phyloP scores from a whole-genome alignment of 2,329 filamentous ascomycete species.

The Neopestalotiopsis rosae region DNA sequence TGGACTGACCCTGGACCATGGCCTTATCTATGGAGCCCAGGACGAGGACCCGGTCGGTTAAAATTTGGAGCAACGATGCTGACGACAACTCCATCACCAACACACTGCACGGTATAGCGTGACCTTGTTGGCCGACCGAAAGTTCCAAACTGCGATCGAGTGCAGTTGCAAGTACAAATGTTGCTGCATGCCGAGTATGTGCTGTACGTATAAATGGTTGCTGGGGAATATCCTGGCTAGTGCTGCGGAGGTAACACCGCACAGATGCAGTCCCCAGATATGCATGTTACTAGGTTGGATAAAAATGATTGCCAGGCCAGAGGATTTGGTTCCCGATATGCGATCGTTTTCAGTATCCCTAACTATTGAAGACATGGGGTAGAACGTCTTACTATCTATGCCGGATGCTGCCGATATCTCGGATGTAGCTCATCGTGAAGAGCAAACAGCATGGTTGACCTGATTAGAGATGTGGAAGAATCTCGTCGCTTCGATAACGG shows the following conservation, averaged over 20 bases:
- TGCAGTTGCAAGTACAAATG: too few relatives aligned
- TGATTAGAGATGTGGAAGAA: neutral
- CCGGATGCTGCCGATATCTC: constrained; percentile 9
- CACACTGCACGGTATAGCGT: neutral
- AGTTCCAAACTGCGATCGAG: too few relatives aligned
- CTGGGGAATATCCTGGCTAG: neutral
- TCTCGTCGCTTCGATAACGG: too few relatives aligned
- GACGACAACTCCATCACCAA: constrained; percentile 11
- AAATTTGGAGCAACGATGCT: constrained; percentile 9
- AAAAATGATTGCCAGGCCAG: neutral
- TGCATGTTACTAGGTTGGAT: neutral
- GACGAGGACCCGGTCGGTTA: neutral
- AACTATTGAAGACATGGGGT: neutral
- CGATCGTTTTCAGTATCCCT: neutral
- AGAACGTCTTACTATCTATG: neutral
- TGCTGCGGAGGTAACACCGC: neutral
- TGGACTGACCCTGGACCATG: neutral
- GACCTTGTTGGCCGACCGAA: neutral
- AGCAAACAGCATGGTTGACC: neutral
- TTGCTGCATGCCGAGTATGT: neutral
- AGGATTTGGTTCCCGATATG: neutral
- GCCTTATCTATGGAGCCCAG: constrained; percentile 1
- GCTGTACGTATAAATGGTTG: neutral
- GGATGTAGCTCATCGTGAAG: neutral
- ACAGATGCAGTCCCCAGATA: neutral